Evolutionary conservation across 305 asterid genomes (phyloP), one percentile per base, ranked within the genome.

Genomic region (Salvia sclarea): DNA sequence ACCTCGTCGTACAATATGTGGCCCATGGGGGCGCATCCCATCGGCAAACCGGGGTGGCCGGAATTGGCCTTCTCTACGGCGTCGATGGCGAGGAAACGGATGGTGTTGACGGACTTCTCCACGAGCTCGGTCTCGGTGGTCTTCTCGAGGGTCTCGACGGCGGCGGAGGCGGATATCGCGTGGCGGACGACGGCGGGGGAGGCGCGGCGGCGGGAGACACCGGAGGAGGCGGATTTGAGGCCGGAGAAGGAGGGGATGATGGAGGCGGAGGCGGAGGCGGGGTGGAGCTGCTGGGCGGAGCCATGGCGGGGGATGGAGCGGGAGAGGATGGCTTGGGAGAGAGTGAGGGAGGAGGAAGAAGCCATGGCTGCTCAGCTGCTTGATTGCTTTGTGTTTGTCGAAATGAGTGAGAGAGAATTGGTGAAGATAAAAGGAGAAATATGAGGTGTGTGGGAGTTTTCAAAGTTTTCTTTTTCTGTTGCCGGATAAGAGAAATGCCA

Each of bases 1-100:
- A 89, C 81, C 84, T 94, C 99, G 66, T 94, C 99, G 76, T 87
- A 94, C 85, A 94, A 71, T 16, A 94, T 72, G 59, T 93, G 98
- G 14, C 92, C 99, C 94, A 89, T 89, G n/a, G 99, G 99, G 8
- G 99, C 99, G 73, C 98, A 94, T 0, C 98, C 98, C 98, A 93
- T 93, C 45, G 98, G 98, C 66, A 93, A 65, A 66, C 98, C 98
- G 14, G 98, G 98, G 78, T 93, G 98, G 7, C 98, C 98, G 61
- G 97, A 93, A 66, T 90, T 93, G 8, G 98, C 98, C 80, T 91
- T 93, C 82, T 93, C 98, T 7, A 93, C 98, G 18, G 98, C 95
- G 80, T 93, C 98, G 49, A 93, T 79, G 10, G 97, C 92, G 84
- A 93, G 31, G 81, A 93, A 93, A 18, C 98, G 80, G 69, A 93